Percentiles rank a stretch among this genome's conserved stretches.
Evolutionary conservation across 805 yeast species (phyloP).

Genomic region (Barnettozyma vustinii): DNA sequence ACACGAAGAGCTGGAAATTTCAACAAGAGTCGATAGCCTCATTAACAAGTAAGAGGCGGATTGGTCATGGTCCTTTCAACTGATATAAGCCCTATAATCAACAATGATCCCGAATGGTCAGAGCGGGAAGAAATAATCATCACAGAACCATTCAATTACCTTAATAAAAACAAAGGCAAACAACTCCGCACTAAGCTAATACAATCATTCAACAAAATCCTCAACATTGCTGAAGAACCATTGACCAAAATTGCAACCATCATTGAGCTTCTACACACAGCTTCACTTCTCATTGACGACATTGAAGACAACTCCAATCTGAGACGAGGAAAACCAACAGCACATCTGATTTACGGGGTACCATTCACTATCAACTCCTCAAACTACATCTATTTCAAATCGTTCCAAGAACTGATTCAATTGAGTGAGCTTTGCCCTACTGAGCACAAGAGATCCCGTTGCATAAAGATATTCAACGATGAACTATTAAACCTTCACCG

Average conservation of each 20-base stretch:
- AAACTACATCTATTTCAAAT: conserved; percentile 73
- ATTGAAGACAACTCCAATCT: conserved; percentile 73
- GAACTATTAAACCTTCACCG: conserved; percentile 78
- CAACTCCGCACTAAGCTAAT: conserved; percentile 33
- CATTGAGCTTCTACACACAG: conserved; percentile 57
- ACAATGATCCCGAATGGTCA: conserved; percentile 8
- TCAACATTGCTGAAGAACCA: conserved; percentile 35
- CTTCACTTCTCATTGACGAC: conserved; percentile 76
- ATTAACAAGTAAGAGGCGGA: neutral
- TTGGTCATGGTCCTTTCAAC: neutral
- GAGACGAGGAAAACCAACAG: conserved; percentile 74
- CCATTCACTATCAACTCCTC: conserved; percentile 82
- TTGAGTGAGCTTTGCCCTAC: conserved; percentile 21
- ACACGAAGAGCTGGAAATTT: neutral
- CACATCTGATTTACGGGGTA: conserved; percentile 71
- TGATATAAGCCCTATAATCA: conserved; percentile 4
- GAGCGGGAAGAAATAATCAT: conserved; percentile 10
- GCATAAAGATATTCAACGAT: conserved; percentile 46
- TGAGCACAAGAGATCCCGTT: conserved; percentile 17
- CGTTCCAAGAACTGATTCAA: conserved; percentile 46
- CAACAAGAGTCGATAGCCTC: neutral
- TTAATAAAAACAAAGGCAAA: conserved; percentile 22
- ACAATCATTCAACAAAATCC: conserved; percentile 46
- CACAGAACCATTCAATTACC: conserved; percentile 22
- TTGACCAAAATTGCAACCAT: conserved; percentile 39